Evolutionary conservation across 768 basidiomycete species (phyloP).

Genomic region (Hericium rajendrae): DNA sequence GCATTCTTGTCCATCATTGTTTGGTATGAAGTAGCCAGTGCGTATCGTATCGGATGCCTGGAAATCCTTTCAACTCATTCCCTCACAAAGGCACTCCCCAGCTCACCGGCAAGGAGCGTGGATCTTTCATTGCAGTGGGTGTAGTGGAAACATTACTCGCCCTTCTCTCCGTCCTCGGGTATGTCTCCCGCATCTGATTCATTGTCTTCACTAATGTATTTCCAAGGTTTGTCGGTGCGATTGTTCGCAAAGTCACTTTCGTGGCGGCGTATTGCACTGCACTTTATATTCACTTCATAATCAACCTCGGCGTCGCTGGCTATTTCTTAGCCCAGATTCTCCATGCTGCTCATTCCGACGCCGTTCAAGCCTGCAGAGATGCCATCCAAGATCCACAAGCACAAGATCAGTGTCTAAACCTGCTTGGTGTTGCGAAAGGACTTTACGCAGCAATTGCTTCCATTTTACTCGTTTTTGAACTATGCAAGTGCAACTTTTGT

Average conservation of each 20-base stretch:
- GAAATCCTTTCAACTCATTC: conserved; percentile 21
- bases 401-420: conserved; percentile 34
- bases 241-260: conserved; percentile 53
- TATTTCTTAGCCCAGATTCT: conserved; percentile 44
- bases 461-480: conserved; percentile 38
- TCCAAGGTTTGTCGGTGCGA: conserved; percentile 48
- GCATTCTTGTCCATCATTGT: conserved; percentile 42
- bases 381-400: conserved; percentile 31
- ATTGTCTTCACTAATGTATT: neutral
- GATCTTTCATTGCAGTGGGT: conserved; percentile 40
- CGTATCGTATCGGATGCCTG: conserved; percentile 18
- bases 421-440: conserved; percentile 33
- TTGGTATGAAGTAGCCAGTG: conserved; percentile 57
- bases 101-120: conserved; percentile 21
- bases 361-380: conserved; percentile 35
- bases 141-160: conserved; percentile 46
- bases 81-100: conserved; percentile 8
- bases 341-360: conserved; percentile 33
- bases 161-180: conserved; percentile 50
- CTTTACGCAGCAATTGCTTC: conserved; percentile 37
- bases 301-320: conserved; percentile 42
- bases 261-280: conserved; percentile 46
- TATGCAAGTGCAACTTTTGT: conserved; percentile 35
- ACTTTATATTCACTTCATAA: conserved; percentile 45
- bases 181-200: conserved; percentile 8